Base-by-base conservation (phyloP, 768 basidiomycete genomes). In the Hirschioporus abietinus region DNA sequence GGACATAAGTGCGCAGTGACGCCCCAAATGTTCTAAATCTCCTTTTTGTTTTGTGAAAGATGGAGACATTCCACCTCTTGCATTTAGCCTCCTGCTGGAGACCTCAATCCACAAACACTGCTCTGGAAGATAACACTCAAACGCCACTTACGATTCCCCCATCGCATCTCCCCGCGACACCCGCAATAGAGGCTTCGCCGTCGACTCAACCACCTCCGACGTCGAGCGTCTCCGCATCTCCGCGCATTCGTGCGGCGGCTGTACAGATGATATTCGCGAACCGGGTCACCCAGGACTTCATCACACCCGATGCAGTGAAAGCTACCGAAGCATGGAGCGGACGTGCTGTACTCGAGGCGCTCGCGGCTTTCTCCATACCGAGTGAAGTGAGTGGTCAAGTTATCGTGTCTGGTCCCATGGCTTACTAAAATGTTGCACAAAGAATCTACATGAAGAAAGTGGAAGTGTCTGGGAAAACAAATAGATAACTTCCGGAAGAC, bases 251-350 rank as follows among this genome's bases (percentile, higher is more conserved):
- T 70, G 92, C 89, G n/a, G 89, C 92, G 18, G 88, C 89, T 18
- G 85, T 85, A 24, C 92, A 93, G 67, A 90, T 93, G 84, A 84
- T 93, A 5, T 94, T 91, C 72, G 92, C 92, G n/a, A 83, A 87
- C 58, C 85, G 92, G 62, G 81, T 79, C 58, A 88, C 90, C 27
- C 83, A 81, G 69, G 89, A 84, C 68, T 92, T 93, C 72, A 93
- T 94, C 71, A 86, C 85, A 3, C 92, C 92, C 6, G 79, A 85
- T 52, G 78, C 84, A 65, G 90, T 92, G 30, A 75, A 74, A 9
- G 78, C 79, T 65, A 72, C 88, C 12, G 91, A 94, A 73, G 76
- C 78, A 25, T 89, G 88, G 88, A 80, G 83, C 62, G 84, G 85
- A 24, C 74, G 80, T 79, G 87, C 83, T 59, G 82, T 88, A 15